Conservation (phyloP, 2,329 filamentous ascomycete genomes). For the Arthrobotrys megalospora region DNA sequence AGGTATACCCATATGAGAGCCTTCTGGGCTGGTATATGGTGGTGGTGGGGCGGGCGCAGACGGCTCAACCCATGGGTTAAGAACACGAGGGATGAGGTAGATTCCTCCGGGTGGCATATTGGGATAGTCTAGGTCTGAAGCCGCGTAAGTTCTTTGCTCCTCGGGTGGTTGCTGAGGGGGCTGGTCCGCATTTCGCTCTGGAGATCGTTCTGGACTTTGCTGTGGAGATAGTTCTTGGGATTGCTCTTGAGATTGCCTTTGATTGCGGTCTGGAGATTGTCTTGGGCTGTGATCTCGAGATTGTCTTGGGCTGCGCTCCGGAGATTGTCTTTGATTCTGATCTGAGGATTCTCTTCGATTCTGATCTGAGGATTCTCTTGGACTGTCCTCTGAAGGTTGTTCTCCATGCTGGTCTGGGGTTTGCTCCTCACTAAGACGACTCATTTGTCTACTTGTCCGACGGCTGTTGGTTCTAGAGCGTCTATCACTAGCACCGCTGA, state of each 20-base stretch:
- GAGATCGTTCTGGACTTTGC: background rate
- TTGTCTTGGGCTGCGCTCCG: background rate
- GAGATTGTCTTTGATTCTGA: background rate
- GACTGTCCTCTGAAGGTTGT: too few relatives aligned
- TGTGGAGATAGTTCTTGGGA: background rate
- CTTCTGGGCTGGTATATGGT: conserved; percentile 14
- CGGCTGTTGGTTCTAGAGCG: background rate
- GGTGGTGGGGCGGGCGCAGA: conserved; percentile 18
- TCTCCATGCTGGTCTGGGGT: background rate
- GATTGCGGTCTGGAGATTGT: background rate
- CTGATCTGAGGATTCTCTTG: background rate
- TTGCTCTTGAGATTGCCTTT: background rate
- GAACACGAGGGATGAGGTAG: conserved; percentile 8
- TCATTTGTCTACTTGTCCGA: background rate
- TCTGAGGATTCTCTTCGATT: too few relatives aligned
- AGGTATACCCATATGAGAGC: background rate
- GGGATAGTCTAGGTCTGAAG: background rate
- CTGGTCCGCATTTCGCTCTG: too few relatives aligned
- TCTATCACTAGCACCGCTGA: background rate
- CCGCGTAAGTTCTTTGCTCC: background rate
- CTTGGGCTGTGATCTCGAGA: background rate
- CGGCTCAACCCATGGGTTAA: background rate
- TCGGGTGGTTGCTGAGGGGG: background rate
- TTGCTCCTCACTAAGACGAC: background rate
- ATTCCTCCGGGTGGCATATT: background rate